Evolutionary conservation across 306 rosid genomes (phyloP), one percentile per base, ranked within the genome.

Genomic region (Fagus sylvatica): DNA sequence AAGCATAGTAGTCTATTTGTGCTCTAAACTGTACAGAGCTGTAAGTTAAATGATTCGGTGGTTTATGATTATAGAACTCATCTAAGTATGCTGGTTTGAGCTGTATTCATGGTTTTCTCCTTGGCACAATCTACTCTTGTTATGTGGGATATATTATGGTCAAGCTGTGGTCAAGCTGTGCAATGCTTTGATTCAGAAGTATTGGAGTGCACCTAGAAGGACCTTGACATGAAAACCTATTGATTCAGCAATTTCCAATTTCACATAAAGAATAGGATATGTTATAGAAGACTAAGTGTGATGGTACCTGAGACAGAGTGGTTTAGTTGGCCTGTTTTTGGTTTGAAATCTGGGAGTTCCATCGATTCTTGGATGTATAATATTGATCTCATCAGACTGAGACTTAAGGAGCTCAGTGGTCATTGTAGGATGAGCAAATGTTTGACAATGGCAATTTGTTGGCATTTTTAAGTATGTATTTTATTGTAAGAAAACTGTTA

Each of bases 171-270:
- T 53, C 41, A 8, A 3, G 49, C 69, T 57, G 17, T 13, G 32
- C 7, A 39, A 40, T 57, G 33, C 48, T 40, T 59, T 49, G 77
- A 57, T 37, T 32, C 54, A 56, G 69, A n/a, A 61, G 48, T 4
- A 34, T 46, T 33, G 32, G 15, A 16, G 22, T 39, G 53, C 33
- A 34, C 48, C 62, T 74, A 46, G 48, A 57, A 74, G 33, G 69
- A 74, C 60, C 54, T 74, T 43, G 71, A 75, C 7, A 30, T 32
- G 41, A 60, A 60, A 60, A 33, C 30, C 67, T 60, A 13, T 60
- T 32, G 17, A 60, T 30, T 30, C 40, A 57, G 36, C 15, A 7
- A 22, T 60, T 60, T 12, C 40, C 40, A 60, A n/a, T 33, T 33
- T 60, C 7, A 60, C 67, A 4, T n/a, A 32, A 32, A 1, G 32